phyloP scores from a whole-genome alignment of 352 stramenopile genomes.

The Globisporangium barbulae region DNA sequence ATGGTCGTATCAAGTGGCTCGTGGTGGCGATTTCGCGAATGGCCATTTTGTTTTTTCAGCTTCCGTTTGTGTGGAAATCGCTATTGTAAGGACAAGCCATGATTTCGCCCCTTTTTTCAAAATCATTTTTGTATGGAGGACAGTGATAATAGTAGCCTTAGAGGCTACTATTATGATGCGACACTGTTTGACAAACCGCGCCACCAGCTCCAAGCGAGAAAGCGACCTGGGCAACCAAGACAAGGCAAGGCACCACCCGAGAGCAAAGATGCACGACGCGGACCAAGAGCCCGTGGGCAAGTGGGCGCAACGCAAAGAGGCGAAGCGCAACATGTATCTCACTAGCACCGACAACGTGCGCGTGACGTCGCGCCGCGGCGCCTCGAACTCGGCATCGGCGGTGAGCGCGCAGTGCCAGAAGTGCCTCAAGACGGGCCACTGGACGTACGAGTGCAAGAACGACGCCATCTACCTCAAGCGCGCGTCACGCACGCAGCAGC shows the following conservation, averaged over 20 bases:
- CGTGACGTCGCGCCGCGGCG: conserved; percentile 40
- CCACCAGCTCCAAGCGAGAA: background rate
- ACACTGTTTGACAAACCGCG: too few species aligned
- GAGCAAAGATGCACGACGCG: conserved; percentile 25
- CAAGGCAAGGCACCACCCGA: background rate
- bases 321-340: conserved; percentile 80
- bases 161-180: too few species aligned
- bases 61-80: too few species aligned
- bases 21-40: conserved; percentile 12
- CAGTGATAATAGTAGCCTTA: too few species aligned
- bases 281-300: conserved; percentile 51
- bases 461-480: conserved; percentile 78
- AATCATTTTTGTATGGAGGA: too few species aligned
- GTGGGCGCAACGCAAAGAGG: conserved; percentile 70
- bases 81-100: too few species aligned
- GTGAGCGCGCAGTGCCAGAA: conserved; percentile 74
- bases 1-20: conserved; percentile 21
- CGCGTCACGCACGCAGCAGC: conserved; percentile 71
- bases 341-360: conserved; percentile 74
- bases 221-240: background rate
- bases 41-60: too few species aligned
- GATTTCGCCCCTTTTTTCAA: too few species aligned
- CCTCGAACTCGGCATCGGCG: conserved; percentile 16
- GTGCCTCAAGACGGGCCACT: conserved; percentile 73
- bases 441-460: conserved; percentile 89